phyloP scores from a whole-genome alignment of 441 rosid species.

The Erodium chrysanthum region DNA sequence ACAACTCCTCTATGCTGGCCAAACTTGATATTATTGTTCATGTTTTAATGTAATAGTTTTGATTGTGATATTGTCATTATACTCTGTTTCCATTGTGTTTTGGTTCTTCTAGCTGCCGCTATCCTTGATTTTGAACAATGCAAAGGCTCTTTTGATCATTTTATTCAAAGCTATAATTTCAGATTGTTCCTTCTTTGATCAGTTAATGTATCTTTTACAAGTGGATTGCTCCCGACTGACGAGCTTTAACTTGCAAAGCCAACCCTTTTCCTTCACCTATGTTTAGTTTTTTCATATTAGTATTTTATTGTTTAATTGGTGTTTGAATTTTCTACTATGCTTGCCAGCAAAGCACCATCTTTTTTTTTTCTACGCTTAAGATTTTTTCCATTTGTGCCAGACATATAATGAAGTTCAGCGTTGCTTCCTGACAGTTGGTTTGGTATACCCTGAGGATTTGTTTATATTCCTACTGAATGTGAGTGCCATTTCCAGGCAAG shows the following conservation, averaged over 20 bases:
- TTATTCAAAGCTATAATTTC: background rate
- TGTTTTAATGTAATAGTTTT: conserved; percentile 9
- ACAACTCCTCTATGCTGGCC: conserved; percentile 12
- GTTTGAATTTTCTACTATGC: background rate
- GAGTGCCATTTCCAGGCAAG: conserved; percentile 28
- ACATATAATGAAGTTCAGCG: conserved; percentile 94
- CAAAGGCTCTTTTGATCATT: background rate
- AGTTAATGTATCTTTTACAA: conserved; percentile 1
- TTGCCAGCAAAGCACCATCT: background rate
- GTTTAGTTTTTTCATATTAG: background rate
- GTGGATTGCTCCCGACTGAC: background rate
- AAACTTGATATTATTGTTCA: conserved; percentile 10
- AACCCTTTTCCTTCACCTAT: background rate
- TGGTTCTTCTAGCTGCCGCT: background rate
- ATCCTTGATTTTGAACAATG: background rate
- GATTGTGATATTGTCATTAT: background rate
- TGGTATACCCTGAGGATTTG: conserved; percentile 81
- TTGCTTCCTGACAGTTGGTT: conserved; percentile 81
- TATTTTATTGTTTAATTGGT: background rate
- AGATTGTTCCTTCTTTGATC: conserved; percentile 1
- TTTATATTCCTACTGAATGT: conserved; percentile 86
- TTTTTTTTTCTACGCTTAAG: conserved; percentile 12
- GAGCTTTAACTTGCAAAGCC: conserved; percentile 2
- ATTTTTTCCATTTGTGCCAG: conserved; percentile 35
- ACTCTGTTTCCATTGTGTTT: background rate